phyloP scores from a whole-genome alignment of 108 stramenopile genomes.

The Fistulifera solaris region DNA sequence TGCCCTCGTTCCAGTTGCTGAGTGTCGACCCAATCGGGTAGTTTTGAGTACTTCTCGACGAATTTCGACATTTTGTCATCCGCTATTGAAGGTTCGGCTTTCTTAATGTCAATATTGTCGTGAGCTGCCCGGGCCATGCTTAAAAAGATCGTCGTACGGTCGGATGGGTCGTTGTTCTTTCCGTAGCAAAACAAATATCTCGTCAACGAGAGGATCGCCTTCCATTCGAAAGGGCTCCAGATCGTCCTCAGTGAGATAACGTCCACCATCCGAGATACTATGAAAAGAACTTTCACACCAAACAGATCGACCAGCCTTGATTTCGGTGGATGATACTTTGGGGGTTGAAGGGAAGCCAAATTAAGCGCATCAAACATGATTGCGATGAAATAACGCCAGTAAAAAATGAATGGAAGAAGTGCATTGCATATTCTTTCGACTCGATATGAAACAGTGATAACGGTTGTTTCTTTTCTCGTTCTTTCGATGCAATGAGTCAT shows the following conservation, averaged over 20 bases:
- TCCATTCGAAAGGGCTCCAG: constrained; percentile 55
- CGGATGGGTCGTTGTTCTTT: constrained; percentile 15
- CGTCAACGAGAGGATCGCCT: constrained; percentile 62
- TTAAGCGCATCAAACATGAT: too few relatives aligned
- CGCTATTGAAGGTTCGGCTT: neutral
- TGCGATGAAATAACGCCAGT: too few relatives aligned
- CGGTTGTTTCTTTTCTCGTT: too few relatives aligned
- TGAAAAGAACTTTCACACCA: too few relatives aligned
- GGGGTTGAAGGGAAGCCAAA: too few relatives aligned
- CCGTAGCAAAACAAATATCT: constrained; percentile 29
- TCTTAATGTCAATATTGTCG: neutral
- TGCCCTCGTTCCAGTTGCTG: constrained; percentile 66
- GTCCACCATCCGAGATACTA: constrained; percentile 20
- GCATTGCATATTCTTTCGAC: too few relatives aligned
- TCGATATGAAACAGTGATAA: too few relatives aligned
- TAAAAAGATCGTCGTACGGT: constrained; percentile 50
- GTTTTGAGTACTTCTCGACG: constrained; percentile 15
- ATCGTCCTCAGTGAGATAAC: constrained; percentile 32
- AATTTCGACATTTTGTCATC: constrained; percentile 16
- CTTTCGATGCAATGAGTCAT: too few relatives aligned
- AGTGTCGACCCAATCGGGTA: constrained; percentile 64
- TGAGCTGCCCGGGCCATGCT: constrained; percentile 20
- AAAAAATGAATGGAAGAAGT: too few relatives aligned
- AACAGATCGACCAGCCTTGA: too few relatives aligned
- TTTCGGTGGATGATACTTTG: too few relatives aligned